Percentiles rank a stretch among this genome's conserved stretches.
Evolutionary conservation across 179 eudicot species (phyloP).

Genomic region (Gypsophila paniculata): DNA sequence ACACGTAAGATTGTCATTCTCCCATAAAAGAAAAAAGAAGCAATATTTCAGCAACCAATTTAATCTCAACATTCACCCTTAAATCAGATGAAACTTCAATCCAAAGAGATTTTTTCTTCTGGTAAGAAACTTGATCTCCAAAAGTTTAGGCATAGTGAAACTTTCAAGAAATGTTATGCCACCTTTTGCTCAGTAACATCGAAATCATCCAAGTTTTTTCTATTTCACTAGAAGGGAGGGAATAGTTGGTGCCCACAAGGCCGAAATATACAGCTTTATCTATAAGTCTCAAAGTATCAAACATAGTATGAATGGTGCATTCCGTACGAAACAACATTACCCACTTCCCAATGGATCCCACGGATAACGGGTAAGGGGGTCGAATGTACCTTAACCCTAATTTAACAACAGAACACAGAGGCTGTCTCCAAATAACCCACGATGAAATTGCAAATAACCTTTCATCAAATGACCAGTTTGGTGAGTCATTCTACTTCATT

Average conservation of each 20-base stretch:
- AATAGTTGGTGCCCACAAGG: not conserved
- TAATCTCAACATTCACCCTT: not conserved
- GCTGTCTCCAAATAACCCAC: too few species aligned
- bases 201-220: not conserved
- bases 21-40: not conserved
- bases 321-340: not conserved
- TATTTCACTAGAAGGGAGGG: not conserved
- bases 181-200: not conserved
- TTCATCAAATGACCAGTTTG: too few species aligned
- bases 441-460: too few species aligned
- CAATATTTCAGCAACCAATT: not conserved
- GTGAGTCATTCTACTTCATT: too few species aligned
- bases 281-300: not conserved
- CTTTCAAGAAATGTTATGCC: not conserved
- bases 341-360: too few species aligned
- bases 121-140: not conserved
- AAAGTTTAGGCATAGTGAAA: not conserved
- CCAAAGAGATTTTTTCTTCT: not conserved
- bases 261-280: not conserved
- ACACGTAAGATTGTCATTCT: not conserved
- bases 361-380: too few species aligned
- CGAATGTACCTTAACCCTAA: too few species aligned
- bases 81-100: not conserved
- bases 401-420: too few species aligned
- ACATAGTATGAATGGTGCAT: not conserved